Base-by-base conservation (phyloP, 306 rosid species). In the Lotus japonicus region DNA sequence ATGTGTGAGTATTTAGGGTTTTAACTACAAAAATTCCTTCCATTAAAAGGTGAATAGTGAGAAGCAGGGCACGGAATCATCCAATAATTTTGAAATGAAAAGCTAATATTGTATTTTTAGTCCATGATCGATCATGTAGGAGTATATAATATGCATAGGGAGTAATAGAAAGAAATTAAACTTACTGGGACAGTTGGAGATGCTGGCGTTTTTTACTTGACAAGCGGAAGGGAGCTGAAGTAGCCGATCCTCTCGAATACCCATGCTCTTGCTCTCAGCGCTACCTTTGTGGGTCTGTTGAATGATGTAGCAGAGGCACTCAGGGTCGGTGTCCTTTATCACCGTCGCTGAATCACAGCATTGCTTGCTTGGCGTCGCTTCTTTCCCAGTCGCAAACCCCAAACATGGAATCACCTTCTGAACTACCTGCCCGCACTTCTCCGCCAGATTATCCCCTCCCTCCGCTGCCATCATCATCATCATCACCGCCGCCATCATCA, bases 201-300 rank as follows among this genome's bases (percentile, higher is more conserved):
- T 9, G 69, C 63, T 86, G 5, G 96, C 86, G 73, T 86, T 84
- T 49, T 85, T 77, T 14, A 95, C 64, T 36, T 16, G 42, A 72
- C 99, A 95, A 2, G 73, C 81, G 51, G 89, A 21, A 59, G 97
- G 97, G 3, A 95, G 95, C 68, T 85, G 84, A 68, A 90, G 87
- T 13, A 95, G 69, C 87, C 36, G 90, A 1, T 49, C 50, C 44
- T 90, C 89, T 48, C 80, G 85, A 65, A 95, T 74, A 4, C 96
- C 97, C 71, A 88, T 2, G 17, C 5, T 43, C 79, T 88, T 88
- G 11, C 84, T 70, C 80, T 80, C 8, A 0, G 54, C 43, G 46
- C 68, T 81, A 2, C 99, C 99, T 7, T 39, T 69, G 15, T 82
- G 91, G 0, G 85, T 84, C 64, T 87, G 85, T 65, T 84, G 86